Conservation (phyloP, 169 alveolate genomes). For the Plasmodium fragile region DNA sequence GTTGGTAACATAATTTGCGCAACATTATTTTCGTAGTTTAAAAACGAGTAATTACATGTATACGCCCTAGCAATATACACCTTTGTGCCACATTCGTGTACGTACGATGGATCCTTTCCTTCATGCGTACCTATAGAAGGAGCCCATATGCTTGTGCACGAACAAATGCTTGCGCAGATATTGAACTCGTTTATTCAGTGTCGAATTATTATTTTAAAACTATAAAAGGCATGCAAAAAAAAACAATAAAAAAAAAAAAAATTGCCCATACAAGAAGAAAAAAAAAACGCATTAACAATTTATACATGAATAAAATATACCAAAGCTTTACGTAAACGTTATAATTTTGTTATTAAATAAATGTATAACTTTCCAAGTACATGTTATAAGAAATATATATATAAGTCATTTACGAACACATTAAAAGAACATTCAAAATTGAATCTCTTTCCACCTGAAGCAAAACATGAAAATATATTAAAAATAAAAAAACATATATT, state of each 20-base stretch:
- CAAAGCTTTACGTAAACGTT: not conserved
- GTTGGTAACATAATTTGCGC: not conserved
- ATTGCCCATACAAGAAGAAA: not conserved
- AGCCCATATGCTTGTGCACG: not conserved
- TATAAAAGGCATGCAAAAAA: not conserved
- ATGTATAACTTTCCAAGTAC: not conserved
- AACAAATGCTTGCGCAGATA: not conserved
- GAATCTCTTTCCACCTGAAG: not conserved
- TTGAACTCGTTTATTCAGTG: not conserved
- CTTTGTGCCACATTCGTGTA: not conserved
- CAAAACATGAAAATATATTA: not conserved
- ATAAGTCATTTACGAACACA: not conserved
- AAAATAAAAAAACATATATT: not conserved
- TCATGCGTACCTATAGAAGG: not conserved
- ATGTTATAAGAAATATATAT: not conserved
- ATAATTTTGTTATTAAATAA: not conserved
- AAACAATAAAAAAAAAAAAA: slow-evolving; percentile 26
- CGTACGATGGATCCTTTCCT: not conserved
- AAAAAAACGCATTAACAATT: not conserved
- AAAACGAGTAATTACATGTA: not conserved
- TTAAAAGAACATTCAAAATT: not conserved
- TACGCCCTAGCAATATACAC: not conserved
- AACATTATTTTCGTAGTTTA: not conserved
- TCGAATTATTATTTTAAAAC: not conserved
- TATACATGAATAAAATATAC: not conserved